Conservation (phyloP, 345 rosid species). For the Eucalyptus sp. region DNA sequence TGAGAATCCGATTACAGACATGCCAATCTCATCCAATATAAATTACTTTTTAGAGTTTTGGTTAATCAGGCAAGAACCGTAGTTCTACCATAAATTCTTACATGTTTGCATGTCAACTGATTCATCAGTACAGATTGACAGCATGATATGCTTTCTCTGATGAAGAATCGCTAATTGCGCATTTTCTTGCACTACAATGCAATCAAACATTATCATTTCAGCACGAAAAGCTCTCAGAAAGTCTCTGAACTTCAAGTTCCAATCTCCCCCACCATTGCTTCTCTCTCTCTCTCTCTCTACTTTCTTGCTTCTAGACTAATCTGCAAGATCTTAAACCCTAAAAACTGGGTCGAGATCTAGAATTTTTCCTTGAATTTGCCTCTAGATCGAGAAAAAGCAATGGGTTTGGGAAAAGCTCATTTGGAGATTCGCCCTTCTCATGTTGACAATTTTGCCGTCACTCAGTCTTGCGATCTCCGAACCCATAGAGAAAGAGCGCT, state of each 20-base stretch:
- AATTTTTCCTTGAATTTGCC: too few species aligned
- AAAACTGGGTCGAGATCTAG: too few species aligned
- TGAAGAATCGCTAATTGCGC: too few species aligned
- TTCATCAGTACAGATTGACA: not conserved
- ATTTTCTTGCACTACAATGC: too few species aligned
- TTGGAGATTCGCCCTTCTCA: not conserved
- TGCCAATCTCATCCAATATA: not conserved
- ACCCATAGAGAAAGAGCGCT: not conserved
- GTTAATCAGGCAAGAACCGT: not conserved
- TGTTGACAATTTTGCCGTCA: slow-evolving; percentile 12
- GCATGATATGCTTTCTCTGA: not conserved
- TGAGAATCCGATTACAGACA: not conserved
- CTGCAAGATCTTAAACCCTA: too few species aligned
- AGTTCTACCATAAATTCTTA: not conserved
- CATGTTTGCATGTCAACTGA: not conserved
- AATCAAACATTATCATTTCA: too few species aligned
- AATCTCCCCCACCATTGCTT: too few species aligned
- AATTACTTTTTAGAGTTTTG: not conserved
- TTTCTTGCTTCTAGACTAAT: too few species aligned
- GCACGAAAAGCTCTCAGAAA: not conserved
- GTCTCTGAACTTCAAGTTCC: not conserved
- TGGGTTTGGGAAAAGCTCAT: too few species aligned
- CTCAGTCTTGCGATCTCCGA: not conserved
- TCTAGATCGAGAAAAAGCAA: rapidly evolving
- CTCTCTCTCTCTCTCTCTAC: too few species aligned